Evolutionary conservation across 1,284 basidiomycete genomes (phyloP).

Genomic region (Ceratobasidium sp.): DNA sequence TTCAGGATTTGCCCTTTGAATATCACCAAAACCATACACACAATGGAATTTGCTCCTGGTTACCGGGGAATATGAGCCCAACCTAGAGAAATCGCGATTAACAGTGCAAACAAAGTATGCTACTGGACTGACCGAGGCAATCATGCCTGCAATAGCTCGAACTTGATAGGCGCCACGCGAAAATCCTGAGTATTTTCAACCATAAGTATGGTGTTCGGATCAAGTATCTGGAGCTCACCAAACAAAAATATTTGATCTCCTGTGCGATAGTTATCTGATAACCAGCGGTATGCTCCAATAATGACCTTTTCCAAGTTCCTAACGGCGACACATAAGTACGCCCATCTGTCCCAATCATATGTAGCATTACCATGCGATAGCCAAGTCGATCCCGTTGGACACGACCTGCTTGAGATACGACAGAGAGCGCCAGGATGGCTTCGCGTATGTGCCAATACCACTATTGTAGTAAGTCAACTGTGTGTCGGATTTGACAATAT

Average conservation of each 20-base stretch:
- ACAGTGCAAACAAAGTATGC: not conserved
- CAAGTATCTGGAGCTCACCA: not conserved
- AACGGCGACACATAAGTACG: not conserved
- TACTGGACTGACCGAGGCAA: constrained; percentile 56
- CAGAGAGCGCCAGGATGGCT: too few relatives aligned
- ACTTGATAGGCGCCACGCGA: constrained; percentile 67
- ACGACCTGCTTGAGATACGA: not conserved
- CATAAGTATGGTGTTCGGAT: too few relatives aligned
- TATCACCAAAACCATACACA: constrained; percentile 27
- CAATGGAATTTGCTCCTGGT: constrained; percentile 61
- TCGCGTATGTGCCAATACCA: too few relatives aligned
- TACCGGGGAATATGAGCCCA: constrained; percentile 57
- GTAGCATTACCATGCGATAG: constrained; percentile 44
- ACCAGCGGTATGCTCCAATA: constrained; percentile 48
- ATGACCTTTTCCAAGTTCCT: constrained; percentile 47
- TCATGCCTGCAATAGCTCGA: constrained; percentile 63
- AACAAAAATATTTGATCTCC: constrained; percentile 48
- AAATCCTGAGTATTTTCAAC: constrained; percentile 58
- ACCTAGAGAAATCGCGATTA: constrained; percentile 51
- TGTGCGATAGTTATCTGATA: constrained; percentile 43
- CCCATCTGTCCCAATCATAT: not conserved
- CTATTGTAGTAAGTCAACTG: too few relatives aligned
- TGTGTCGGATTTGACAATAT: too few relatives aligned
- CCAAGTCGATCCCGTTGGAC: constrained; percentile 34
- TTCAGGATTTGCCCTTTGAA: too few relatives aligned